Base-by-base conservation (phyloP, 768 basidiomycete genomes). In the Gloeostereum incarnatum region DNA sequence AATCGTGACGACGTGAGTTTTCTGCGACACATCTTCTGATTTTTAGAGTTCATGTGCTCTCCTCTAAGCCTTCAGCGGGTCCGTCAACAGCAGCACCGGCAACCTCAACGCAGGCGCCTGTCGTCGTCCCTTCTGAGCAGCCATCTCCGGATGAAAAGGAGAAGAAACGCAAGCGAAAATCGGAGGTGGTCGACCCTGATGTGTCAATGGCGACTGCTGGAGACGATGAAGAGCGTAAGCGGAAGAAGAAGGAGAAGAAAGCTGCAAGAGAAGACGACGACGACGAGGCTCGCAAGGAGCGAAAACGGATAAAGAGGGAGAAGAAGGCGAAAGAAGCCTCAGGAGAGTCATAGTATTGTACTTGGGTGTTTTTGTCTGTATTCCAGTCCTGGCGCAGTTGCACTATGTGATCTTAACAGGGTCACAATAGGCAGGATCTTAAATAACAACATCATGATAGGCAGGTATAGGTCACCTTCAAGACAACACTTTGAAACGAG, bases 121-220 rank as follows among this genome's bases (percentile, higher is more conserved):
- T 52, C 1, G 44, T 44, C 16, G 21, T 36, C 31, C 11, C 29
- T 18, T 17, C 31, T 14, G 33, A 40, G 31, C 62, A 63, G 39
- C 41, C 53, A 32, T 62, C 59, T 11, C 50, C 62, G 39, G 68
- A 69, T 51, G 68, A 75, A 19, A 81, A 79, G 54, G 85, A 89
- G 54, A 86, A 87, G 63, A 93, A 94, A 55, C 76, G 87, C 38
- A 90, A 89, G 58, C 75, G 84, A 34, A 85, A 84, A 53, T 81
- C 79, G 1, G 81, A 78, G 45, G 68, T 53, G 6, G 57, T 60
- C 0, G 74, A 64, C 26, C 48, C 42, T 16, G 66, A 54, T 13
- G 63, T 58, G 11, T 59, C 49, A 18, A n/a, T 53, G 1, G 54
- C 54, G 17, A 60, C 50, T 27, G 68, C 46, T 10, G 63, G 57